A percentile compares a stretch with the other conserved stretches of the same genome.
Evolutionary conservation across 1,139 yeast species (phyloP).

Genomic region (Eremothecium gossypii): DNA sequence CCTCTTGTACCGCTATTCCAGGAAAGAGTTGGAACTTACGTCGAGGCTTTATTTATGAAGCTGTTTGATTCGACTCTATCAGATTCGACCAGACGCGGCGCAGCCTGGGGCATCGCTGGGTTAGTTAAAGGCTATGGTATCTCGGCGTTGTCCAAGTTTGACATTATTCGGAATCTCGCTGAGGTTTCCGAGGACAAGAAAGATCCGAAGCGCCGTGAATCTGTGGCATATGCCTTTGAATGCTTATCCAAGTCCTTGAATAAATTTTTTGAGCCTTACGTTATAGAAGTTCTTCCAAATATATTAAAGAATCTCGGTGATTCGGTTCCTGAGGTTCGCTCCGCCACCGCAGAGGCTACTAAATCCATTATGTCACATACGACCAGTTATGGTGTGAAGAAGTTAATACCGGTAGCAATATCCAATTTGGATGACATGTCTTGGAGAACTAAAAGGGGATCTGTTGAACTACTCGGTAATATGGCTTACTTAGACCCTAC

Average conservation of each 20-base stretch:
- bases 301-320: conserved; percentile 81
- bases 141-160: conserved; percentile 61
- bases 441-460: conserved; percentile 96
- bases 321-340: conserved; percentile 72
- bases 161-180: conserved; percentile 63
- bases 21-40: conserved; percentile 40
- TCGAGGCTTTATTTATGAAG: conserved; percentile 50
- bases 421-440: conserved; percentile 79
- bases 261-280: conserved; percentile 83
- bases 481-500: conserved; percentile 97
- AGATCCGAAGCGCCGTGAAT: conserved; percentile 67
- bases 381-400: conserved; percentile 85
- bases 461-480: conserved; percentile 90
- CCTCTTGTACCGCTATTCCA: conserved; percentile 62
- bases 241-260: conserved; percentile 72
- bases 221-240: conserved; percentile 81
- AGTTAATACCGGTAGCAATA: conserved; percentile 83
- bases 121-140: conserved; percentile 86
- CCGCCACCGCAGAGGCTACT: conserved; percentile 82
- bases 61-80: conserved; percentile 43
- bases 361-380: conserved; percentile 83
- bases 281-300: conserved; percentile 76
- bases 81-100: conserved; percentile 68
- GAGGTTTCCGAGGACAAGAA: conserved; percentile 87
- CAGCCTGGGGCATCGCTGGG: conserved; percentile 95